A percentile compares a stretch with the other conserved stretches of the same genome.
phyloP scores from a whole-genome alignment of 495 filamentous ascomycete genomes.

The Penicillium robsamsonii region DNA sequence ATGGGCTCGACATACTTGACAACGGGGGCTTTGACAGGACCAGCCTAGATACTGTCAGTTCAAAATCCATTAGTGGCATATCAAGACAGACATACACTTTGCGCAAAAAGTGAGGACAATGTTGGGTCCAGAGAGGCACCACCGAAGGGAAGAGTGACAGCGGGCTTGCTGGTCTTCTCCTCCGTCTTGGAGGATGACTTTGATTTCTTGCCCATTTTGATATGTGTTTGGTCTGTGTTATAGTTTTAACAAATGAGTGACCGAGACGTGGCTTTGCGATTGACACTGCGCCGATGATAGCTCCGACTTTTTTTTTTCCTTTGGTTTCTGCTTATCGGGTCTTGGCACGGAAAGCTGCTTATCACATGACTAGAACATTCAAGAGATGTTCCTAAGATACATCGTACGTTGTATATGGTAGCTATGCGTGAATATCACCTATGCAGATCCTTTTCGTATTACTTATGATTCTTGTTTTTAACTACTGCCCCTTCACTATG shows the following conservation, averaged over 20 bases:
- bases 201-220: slow-evolving; percentile 44
- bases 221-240: background rate
- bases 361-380: slow-evolving; percentile 22
- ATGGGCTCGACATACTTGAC: slow-evolving; percentile 42
- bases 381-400: background rate
- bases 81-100: slow-evolving; percentile 61
- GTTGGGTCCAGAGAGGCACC: slow-evolving; percentile 63
- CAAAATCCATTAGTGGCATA: slow-evolving; percentile 10
- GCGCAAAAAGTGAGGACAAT: slow-evolving; percentile 75
- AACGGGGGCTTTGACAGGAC: slow-evolving; percentile 61
- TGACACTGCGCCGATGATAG: slow-evolving; percentile 14
- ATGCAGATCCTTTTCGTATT: background rate
- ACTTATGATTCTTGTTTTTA: background rate
- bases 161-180: slow-evolving; percentile 16
- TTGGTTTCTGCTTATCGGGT: slow-evolving; percentile 25
- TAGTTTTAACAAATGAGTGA: background rate
- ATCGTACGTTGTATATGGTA: background rate
- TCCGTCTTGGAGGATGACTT: slow-evolving; percentile 35
- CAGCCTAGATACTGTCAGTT: slow-evolving; percentile 50
- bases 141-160: slow-evolving; percentile 33
- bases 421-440: slow-evolving; percentile 1
- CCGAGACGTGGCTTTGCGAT: slow-evolving; percentile 9
- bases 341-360: slow-evolving; percentile 28
- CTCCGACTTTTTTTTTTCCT: slow-evolving; percentile 33
- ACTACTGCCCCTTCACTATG: background rate